phyloP scores from a whole-genome alignment of 768 basidiomycete species.

The Rhodotorula toruloides region DNA sequence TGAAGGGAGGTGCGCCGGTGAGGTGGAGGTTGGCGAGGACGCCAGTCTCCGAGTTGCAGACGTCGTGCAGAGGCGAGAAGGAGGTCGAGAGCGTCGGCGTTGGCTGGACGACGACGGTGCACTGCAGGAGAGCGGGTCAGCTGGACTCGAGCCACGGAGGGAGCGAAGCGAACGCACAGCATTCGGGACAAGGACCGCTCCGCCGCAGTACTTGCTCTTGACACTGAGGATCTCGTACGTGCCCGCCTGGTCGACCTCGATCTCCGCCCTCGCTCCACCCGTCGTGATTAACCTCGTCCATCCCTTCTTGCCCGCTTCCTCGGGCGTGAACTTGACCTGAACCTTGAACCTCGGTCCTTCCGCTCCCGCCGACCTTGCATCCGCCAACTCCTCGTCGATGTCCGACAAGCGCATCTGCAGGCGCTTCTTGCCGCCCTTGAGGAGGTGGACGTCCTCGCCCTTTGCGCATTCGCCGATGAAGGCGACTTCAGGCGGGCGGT shows the following conservation, averaged over 20 bases:
- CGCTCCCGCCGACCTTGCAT: background rate
- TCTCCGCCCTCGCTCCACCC: background rate
- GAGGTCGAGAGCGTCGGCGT: slow-evolving; percentile 24
- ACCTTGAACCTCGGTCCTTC: slow-evolving; percentile 8
- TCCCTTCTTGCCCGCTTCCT: background rate
- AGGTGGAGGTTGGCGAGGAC: slow-evolving; percentile 25
- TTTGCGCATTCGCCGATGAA: slow-evolving; percentile 28
- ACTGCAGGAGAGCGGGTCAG: background rate
- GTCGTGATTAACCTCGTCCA: slow-evolving; percentile 12
- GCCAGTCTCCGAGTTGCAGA: slow-evolving; percentile 33
- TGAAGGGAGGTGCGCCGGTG: slow-evolving; percentile 33
- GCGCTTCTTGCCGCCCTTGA: slow-evolving; percentile 1
- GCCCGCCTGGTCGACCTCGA: slow-evolving; percentile 25
- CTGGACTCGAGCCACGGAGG: background rate
- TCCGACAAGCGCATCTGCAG: slow-evolving; percentile 12
- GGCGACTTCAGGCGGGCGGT: slow-evolving; percentile 18
- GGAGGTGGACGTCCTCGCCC: slow-evolving; percentile 23
- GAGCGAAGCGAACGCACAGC: slow-evolving; percentile 1
- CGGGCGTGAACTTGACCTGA: slow-evolving; percentile 13
- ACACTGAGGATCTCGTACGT: slow-evolving; percentile 30
- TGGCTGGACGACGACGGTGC: slow-evolving; percentile 33
- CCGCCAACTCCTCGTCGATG: slow-evolving; percentile 4
- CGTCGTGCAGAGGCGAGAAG: slow-evolving; percentile 29
- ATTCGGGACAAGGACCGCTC: slow-evolving; percentile 26
- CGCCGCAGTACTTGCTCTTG: slow-evolving; percentile 22